A percentile compares a stretch with the other conserved stretches of the same genome.
Conservation (phyloP, 345 rosid genomes). For the Nephelium lappaceum region DNA sequence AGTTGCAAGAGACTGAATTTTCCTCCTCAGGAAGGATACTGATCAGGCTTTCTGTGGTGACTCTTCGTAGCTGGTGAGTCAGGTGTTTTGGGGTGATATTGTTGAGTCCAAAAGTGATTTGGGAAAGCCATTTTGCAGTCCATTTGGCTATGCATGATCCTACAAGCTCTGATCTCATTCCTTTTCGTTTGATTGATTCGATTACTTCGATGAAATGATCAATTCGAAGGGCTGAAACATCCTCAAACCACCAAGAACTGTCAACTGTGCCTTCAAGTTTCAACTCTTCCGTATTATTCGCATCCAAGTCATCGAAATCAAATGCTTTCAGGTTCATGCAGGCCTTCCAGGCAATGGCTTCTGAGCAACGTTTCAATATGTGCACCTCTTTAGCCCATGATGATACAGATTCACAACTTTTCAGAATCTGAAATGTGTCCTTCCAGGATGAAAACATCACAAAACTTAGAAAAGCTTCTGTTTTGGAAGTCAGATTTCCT, state of each 20-base stretch:
- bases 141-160: conserved; percentile 53
- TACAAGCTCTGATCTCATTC: conserved; percentile 40
- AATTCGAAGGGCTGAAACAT: conserved; percentile 52
- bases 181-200: conserved; percentile 42
- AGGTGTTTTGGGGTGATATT: conserved; percentile 31
- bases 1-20: conserved; percentile 53
- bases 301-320: conserved; percentile 6
- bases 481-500: conserved; percentile 47
- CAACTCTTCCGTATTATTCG: conserved; percentile 11
- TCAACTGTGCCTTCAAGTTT: conserved; percentile 21
- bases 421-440: conserved; percentile 44
- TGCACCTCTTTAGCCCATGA: conserved; percentile 44
- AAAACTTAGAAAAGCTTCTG: conserved; percentile 44
- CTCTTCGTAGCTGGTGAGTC: conserved; percentile 30
- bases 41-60: conserved; percentile 46
- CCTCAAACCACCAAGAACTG: conserved; percentile 57
- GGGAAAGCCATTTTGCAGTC: conserved; percentile 51
- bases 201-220: conserved; percentile 61
- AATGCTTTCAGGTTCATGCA: conserved; percentile 30
- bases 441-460: conserved; percentile 52
- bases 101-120: conserved; percentile 31
- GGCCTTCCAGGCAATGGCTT: conserved; percentile 56
- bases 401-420: conserved; percentile 48
- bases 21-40: conserved; percentile 46
- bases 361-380: conserved; percentile 47